Conservation (phyloP, 1,284 basidiomycete species). For the Ustilago curta region DNA sequence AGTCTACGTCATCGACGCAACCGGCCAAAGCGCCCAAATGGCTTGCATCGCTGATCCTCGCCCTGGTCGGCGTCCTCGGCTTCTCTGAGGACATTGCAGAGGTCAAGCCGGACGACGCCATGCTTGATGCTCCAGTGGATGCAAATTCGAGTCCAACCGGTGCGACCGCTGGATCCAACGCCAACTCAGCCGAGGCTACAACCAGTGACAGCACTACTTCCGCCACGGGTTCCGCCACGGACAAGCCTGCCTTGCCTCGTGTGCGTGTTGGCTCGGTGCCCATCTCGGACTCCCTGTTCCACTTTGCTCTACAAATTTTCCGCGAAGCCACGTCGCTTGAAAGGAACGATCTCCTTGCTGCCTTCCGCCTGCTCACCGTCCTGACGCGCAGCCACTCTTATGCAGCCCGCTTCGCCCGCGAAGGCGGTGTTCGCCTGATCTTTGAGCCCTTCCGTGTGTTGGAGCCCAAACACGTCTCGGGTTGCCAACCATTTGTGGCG, state of each 20-base stretch:
- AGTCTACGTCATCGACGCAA: background rate
- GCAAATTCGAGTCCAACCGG: background rate
- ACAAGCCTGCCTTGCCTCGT: conserved; percentile 17
- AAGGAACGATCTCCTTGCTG: conserved; percentile 55
- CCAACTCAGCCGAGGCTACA: conserved; percentile 1
- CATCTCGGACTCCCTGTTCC: conserved; percentile 64
- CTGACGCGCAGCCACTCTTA: conserved; percentile 51
- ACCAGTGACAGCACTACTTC: background rate
- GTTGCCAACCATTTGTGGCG: conserved; percentile 84
- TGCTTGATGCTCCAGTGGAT: conserved; percentile 20
- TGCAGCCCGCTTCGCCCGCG: conserved; percentile 46
- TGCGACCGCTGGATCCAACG: background rate
- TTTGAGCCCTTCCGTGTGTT: conserved; percentile 58
- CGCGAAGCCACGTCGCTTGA: conserved; percentile 60
- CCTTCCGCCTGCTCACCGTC: conserved; percentile 61
- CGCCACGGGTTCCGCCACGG: background rate
- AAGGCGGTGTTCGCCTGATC: conserved; percentile 54
- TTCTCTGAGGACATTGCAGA: conserved; percentile 79
- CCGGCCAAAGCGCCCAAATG: conserved; percentile 30
- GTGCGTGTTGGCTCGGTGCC: conserved; percentile 23
- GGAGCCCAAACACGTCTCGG: conserved; percentile 41
- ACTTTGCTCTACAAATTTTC: conserved; percentile 62
- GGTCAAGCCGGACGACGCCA: conserved; percentile 70
- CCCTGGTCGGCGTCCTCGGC: conserved; percentile 74
- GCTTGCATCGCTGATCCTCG: conserved; percentile 47